A percentile compares a stretch with the other conserved stretches of the same genome.
phyloP scores from a whole-genome alignment of 192 early-diverging fungal species.

The Fimicolochytrium jonesii region DNA sequence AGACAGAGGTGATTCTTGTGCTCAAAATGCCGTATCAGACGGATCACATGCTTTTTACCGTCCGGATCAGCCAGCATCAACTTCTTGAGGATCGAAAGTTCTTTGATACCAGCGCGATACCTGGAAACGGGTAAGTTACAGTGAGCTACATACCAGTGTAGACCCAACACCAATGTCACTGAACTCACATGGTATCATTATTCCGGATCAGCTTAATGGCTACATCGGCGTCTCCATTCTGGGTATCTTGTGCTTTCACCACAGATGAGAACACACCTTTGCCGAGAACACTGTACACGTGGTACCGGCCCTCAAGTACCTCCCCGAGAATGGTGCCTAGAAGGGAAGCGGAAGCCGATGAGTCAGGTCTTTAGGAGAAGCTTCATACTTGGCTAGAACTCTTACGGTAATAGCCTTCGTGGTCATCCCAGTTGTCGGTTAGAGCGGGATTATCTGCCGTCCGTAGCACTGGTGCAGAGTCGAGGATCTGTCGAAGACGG shows the following conservation, averaged over 20 bases:
- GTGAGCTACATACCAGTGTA: neutral
- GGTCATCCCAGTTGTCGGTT: conserved; percentile 92
- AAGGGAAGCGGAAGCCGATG: neutral
- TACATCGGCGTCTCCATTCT: conserved; percentile 68
- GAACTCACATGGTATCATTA: conserved; percentile 81
- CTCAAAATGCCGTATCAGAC: conserved; percentile 79
- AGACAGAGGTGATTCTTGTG: conserved; percentile 88
- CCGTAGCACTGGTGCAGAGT: conserved; percentile 38
- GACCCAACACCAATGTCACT: too few species aligned
- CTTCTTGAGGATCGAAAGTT: conserved; percentile 84
- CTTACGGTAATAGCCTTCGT: conserved; percentile 95
- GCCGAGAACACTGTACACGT: conserved; percentile 80
- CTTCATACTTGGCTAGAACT: neutral
- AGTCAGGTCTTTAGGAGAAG: too few species aligned
- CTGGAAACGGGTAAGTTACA: conserved; percentile 35
- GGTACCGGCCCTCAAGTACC: conserved; percentile 77
- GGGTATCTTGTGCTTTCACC: conserved; percentile 77
- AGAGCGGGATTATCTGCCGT: conserved; percentile 47
- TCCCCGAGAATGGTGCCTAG: conserved; percentile 77
- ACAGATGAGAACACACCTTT: conserved; percentile 95
- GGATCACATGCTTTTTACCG: conserved; percentile 84
- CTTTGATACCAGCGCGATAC: conserved; percentile 83
- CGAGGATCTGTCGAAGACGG: conserved; percentile 25
- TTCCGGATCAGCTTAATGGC: conserved; percentile 95
- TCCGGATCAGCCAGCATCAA: conserved; percentile 79